phyloP scores from a whole-genome alignment of 2,329 filamentous ascomycete genomes.

The Colletotrichum eleusines region DNA sequence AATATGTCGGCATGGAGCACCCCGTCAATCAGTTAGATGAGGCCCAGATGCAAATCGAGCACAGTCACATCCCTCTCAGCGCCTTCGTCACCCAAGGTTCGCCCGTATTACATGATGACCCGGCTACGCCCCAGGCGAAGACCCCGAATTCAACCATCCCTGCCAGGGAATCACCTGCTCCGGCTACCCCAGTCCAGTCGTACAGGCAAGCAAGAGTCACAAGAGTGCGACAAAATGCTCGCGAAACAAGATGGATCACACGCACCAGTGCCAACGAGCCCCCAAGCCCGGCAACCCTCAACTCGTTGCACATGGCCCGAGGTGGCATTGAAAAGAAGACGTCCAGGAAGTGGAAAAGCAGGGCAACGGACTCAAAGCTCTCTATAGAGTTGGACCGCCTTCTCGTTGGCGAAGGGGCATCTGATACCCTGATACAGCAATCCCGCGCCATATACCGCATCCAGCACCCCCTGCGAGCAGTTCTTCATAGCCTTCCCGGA shows the following conservation, averaged over 20 bases:
- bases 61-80: neutral
- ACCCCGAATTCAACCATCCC: neutral
- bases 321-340: slow-evolving; percentile 19
- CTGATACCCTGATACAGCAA: neutral
- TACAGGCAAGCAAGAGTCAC: neutral
- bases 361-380: slow-evolving; percentile 16
- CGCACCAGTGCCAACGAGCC: neutral
- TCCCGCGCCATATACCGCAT: neutral
- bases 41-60: slow-evolving; percentile 17
- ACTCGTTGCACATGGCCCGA: neutral
- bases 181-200: neutral
- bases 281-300: neutral
- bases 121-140: neutral
- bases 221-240: neutral
- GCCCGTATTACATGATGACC: neutral
- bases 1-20: neutral
- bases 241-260: neutral
- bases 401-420: slow-evolving; percentile 15
- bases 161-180: neutral
- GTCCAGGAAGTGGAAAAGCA: slow-evolving; percentile 17
- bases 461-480: slow-evolving; percentile 22
- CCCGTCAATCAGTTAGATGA: neutral
- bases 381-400: slow-evolving; percentile 24
- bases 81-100: neutral
- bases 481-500: slow-evolving; percentile 22